Evolutionary conservation across 2,329 filamentous ascomycete species (phyloP).

Genomic region (Zopfia rhizophila): DNA sequence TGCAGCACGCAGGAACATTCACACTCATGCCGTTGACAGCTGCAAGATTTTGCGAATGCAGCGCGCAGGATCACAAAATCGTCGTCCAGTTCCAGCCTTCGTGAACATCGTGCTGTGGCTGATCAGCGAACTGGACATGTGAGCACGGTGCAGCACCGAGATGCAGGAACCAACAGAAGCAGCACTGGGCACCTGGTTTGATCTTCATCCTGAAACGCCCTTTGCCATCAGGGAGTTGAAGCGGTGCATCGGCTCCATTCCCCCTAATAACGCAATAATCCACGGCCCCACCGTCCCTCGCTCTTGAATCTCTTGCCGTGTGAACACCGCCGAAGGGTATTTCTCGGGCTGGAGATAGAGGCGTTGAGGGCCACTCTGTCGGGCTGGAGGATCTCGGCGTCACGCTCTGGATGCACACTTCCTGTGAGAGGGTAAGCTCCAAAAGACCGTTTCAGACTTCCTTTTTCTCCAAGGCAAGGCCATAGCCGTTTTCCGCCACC

Average conservation of each 20-base stretch:
- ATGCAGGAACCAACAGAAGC: conserved; percentile 51
- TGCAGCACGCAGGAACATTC: conserved; percentile 19
- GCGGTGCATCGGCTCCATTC: conserved; percentile 24
- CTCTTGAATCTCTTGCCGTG: conserved; percentile 8
- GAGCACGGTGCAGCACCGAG: conserved; percentile 26
- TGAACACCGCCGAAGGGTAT: conserved; percentile 1
- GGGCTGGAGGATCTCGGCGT: conserved; percentile 31
- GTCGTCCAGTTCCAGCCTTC: conserved; percentile 13
- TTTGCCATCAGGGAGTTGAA: conserved; percentile 26
- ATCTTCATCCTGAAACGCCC: conserved; percentile 51
- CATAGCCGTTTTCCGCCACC: conserved; percentile 34
- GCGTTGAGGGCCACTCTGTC: conserved; percentile 2
- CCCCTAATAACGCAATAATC: conserved; percentile 26
- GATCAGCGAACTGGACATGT: conserved; percentile 32
- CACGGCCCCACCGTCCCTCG: conserved; percentile 7
- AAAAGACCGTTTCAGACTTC: conserved; percentile 43
- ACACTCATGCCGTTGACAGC: conserved; percentile 7
- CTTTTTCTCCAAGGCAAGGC: conserved; percentile 41
- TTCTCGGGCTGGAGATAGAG: neutral
- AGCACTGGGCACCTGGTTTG: conserved; percentile 47
- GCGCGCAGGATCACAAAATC: conserved; percentile 23
- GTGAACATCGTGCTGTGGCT: conserved; percentile 35
- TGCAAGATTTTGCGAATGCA: conserved; percentile 23
- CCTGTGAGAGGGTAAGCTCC: conserved; percentile 2
- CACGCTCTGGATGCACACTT: conserved; percentile 30